These are phyloP conservation scores for Aspergillus tanneri DNA, from an alignment of 2,329 filamentous ascomycete genomes.

Conservation along the genomic window DNA sequence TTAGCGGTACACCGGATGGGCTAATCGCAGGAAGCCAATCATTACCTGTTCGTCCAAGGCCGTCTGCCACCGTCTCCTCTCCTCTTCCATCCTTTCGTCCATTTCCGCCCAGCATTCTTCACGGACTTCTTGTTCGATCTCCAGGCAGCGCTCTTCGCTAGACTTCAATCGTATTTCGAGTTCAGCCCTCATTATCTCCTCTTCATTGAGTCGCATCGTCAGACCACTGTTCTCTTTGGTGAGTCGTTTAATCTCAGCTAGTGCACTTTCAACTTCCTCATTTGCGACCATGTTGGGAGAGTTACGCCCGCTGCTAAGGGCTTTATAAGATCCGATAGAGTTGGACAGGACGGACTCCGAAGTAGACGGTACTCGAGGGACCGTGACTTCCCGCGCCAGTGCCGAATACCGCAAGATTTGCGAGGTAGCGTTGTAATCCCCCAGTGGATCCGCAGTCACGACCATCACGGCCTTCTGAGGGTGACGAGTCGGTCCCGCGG, in stretches of 20 bases:
- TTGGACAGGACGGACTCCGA: slow-evolving; percentile 63
- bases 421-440: slow-evolving; percentile 94
- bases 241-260: slow-evolving; percentile 77
- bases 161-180: slow-evolving; percentile 71
- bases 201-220: slow-evolving; percentile 65
- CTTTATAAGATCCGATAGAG: slow-evolving; percentile 33
- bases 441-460: slow-evolving; percentile 86
- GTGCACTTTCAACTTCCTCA: slow-evolving; percentile 77
- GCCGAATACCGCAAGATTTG: slow-evolving; percentile 95
- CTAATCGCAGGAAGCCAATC: neutral
- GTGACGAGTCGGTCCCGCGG: slow-evolving; percentile 54
- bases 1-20: slow-evolving; percentile 14
- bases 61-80: slow-evolving; percentile 77
- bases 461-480: slow-evolving; percentile 94
- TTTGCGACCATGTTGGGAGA: slow-evolving; percentile 42
- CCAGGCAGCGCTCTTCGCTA: slow-evolving; percentile 63
- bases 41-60: slow-evolving; percentile 70
- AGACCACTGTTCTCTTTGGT: slow-evolving; percentile 74
- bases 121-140: slow-evolving; percentile 78
- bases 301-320: slow-evolving; percentile 40
- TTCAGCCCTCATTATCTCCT: slow-evolving; percentile 67
- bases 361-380: slow-evolving; percentile 81
- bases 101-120: slow-evolving; percentile 89
- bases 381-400: slow-evolving; percentile 86
- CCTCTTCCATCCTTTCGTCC: slow-evolving; percentile 71